Evolutionary conservation across 1,139 yeast species (phyloP).

Genomic region (Nadsonia commutata): DNA sequence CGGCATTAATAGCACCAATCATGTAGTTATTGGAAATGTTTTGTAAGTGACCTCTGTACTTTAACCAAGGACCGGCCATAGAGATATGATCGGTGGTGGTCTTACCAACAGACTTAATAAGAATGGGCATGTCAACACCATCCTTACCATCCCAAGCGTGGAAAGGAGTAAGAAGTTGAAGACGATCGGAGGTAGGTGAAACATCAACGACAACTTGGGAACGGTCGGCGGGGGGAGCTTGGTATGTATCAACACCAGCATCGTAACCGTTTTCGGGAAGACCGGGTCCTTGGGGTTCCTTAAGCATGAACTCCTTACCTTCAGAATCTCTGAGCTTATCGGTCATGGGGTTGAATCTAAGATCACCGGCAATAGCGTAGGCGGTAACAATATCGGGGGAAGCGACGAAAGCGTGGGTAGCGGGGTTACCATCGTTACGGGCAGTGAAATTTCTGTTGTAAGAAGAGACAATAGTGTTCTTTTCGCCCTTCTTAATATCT

Average conservation of each 20-base stretch:
- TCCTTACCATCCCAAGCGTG: constrained; percentile 95
- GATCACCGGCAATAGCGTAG: constrained; percentile 91
- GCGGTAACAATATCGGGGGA: constrained; percentile 97
- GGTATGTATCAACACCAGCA: constrained; percentile 90
- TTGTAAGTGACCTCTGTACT: constrained; percentile 99
- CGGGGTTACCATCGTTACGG: constrained; percentile 98
- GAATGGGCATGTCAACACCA: constrained; percentile 75
- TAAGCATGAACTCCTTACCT: constrained; percentile 89
- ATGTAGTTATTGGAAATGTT: constrained; percentile 97
- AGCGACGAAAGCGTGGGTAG: constrained; percentile 94
- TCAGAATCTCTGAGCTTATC: constrained; percentile 87
- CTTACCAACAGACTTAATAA: constrained; percentile 94
- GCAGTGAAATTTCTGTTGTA: constrained; percentile 99
- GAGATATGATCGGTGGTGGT: constrained; percentile 99
- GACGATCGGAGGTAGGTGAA: constrained; percentile 75
- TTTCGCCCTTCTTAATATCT: constrained; percentile 93
- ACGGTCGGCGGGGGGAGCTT: constrained; percentile 93
- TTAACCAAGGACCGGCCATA: constrained; percentile 99
- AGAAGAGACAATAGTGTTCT: constrained; percentile 95
- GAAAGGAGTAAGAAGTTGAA: constrained; percentile 86
- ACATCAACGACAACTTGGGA: constrained; percentile 57
- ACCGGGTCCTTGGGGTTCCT: constrained; percentile 85
- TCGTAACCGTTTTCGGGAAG: constrained; percentile 90
- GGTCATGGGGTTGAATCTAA: constrained; percentile 95
- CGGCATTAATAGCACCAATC: constrained; percentile 98